Percentiles rank a stretch among this genome's conserved stretches.
These are phyloP conservation scores for Avena insularis DNA, from an alignment of 176 grass and related monocot species.

Conservation along the genomic window DNA sequence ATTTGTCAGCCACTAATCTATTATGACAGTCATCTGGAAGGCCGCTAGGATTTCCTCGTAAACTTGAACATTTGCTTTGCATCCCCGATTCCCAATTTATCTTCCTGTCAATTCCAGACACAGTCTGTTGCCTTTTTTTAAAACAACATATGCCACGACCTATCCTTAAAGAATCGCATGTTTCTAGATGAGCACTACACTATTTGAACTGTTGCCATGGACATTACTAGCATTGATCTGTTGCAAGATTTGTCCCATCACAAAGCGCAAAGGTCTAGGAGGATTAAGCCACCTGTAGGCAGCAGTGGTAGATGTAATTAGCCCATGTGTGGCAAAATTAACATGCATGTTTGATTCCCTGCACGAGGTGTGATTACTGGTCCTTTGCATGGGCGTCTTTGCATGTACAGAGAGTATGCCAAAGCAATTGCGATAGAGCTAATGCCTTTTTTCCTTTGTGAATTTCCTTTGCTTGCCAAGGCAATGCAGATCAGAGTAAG, in stretches of 20 bases:
- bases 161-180: neutral
- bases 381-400: neutral
- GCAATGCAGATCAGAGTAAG: neutral
- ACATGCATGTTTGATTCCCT: neutral
- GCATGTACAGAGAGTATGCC: neutral
- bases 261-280: neutral
- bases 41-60: neutral
- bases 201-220: conserved; percentile 28
- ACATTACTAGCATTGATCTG: conserved; percentile 29
- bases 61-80: conserved; percentile 24
- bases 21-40: neutral
- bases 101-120: neutral
- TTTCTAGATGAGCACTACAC: conserved; percentile 18
- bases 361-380: neutral
- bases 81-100: conserved; percentile 3
- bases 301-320: neutral
- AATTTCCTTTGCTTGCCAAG: neutral
- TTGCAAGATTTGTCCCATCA: neutral
- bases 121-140: conserved; percentile 24
- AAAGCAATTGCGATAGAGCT: neutral
- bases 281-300: neutral
- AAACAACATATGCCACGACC: neutral
- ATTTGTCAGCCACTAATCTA: neutral
- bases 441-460: neutral
- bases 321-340: neutral